Evolutionary conservation across 148 eudicot genomes (phyloP).

Genomic region (Vaccinium vitisidaea): DNA sequence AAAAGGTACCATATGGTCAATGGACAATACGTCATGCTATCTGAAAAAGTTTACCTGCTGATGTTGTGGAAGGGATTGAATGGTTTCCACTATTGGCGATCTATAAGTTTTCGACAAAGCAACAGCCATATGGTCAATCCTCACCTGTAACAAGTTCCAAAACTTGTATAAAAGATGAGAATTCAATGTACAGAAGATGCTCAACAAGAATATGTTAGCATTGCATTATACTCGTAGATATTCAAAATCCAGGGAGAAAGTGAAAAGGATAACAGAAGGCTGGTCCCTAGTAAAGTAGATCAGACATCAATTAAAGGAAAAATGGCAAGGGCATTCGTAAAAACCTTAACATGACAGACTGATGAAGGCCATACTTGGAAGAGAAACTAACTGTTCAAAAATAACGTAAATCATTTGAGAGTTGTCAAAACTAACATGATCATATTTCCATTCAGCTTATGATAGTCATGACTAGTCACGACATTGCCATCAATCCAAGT

Average conservation of each 20-base stretch:
- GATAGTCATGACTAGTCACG: neutral
- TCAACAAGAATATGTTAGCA: neutral
- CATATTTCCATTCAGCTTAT: neutral
- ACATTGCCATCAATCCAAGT: neutral
- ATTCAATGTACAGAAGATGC: neutral
- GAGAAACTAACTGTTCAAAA: neutral
- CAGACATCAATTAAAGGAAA: neutral
- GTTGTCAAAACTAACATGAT: neutral
- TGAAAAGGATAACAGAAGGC: neutral
- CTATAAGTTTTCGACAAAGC: slow-evolving; percentile 80
- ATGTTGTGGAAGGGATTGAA: slow-evolving; percentile 95
- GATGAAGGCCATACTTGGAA: neutral
- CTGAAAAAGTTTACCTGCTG: slow-evolving; percentile 59
- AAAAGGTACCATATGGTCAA: no score
- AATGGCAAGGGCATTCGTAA: neutral
- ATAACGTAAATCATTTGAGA: neutral
- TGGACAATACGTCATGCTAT: neutral
- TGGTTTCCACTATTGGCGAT: slow-evolving; percentile 79
- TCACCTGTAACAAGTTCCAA: slow-evolving; percentile 50
- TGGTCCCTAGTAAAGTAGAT: neutral
- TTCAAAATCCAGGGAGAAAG: neutral
- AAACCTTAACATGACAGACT: neutral
- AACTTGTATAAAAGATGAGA: neutral
- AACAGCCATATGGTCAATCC: slow-evolving; percentile 79
- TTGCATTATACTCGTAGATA: neutral